Evolutionary conservation across 179 eudicot species (phyloP).

Genomic region (Beta lomatogona): DNA sequence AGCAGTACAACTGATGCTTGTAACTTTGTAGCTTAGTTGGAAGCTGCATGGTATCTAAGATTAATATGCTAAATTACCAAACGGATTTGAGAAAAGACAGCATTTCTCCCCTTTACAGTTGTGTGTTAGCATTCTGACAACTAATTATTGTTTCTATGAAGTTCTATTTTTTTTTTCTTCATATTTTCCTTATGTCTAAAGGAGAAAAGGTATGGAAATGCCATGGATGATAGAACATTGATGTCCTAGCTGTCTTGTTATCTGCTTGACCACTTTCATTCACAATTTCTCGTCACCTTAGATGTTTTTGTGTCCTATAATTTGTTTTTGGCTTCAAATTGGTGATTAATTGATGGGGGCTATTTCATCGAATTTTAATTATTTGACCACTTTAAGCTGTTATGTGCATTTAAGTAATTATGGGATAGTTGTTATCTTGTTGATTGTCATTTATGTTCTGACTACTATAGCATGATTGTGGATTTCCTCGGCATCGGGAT

Average conservation of each 20-base stretch:
- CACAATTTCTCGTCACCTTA: neutral
- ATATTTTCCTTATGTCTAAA: neutral
- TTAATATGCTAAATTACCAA: neutral
- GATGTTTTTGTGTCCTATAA: neutral
- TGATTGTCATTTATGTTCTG: constrained; percentile 10
- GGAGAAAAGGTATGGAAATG: neutral
- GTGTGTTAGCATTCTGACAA: neutral
- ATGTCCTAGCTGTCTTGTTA: neutral
- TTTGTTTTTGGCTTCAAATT: neutral
- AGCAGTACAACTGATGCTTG: too few species aligned
- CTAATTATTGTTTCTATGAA: neutral
- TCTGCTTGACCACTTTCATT: neutral
- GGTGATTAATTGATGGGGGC: neutral
- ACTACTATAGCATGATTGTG: constrained; percentile 16
- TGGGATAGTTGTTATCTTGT: neutral
- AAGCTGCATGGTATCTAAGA: neutral
- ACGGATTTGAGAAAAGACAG: neutral
- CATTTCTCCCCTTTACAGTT: neutral
- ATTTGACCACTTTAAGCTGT: neutral
- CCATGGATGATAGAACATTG: neutral
- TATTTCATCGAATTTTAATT: neutral
- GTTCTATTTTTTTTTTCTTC: neutral
- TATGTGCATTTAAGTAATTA: too few species aligned
- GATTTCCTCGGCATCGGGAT: constrained; percentile 58
- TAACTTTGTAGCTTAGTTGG: neutral